phyloP scores from a whole-genome alignment of 2,329 filamentous ascomycete genomes.

The Hypomyces perniciosus region DNA sequence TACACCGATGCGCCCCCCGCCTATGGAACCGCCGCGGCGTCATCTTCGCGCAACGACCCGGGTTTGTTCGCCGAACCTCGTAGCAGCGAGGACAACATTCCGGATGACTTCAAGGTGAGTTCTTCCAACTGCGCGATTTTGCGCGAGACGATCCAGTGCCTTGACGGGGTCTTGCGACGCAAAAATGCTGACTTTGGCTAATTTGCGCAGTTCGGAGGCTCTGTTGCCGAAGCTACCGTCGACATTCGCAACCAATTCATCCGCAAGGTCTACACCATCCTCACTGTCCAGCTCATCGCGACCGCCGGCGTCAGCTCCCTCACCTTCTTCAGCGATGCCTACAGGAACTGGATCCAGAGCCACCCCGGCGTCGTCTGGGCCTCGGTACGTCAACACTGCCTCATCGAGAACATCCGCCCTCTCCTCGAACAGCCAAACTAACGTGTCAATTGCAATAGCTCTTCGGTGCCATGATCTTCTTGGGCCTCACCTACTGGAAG shows the following conservation, averaged over 20 bases:
- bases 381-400: conserved; percentile 48
- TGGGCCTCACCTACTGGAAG: conserved; percentile 90
- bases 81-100: conserved; percentile 81
- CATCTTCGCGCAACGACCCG: conserved; percentile 49
- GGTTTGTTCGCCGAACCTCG: conserved; percentile 64
- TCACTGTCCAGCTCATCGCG: conserved; percentile 87
- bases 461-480: conserved; percentile 75
- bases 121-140: background rate
- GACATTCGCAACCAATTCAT: conserved; percentile 97
- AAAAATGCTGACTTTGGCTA: background rate
- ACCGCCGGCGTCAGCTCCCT: conserved; percentile 76
- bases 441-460: conserved; percentile 40
- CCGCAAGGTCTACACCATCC: conserved; percentile 95
- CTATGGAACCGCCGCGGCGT: conserved; percentile 45
- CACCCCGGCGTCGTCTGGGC: conserved; percentile 81
- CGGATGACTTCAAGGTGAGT: conserved; percentile 89
- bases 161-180: background rate
- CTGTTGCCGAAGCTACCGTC: conserved; percentile 86
- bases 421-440: conserved; percentile 15
- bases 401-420: background rate
- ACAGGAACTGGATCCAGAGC: conserved; percentile 80
- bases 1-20: conserved; percentile 78
- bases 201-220: conserved; percentile 69
- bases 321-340: conserved; percentile 75
- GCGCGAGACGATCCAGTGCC: background rate